Conservation (phyloP, 1,139 yeast species). For the Magnusiomyces tetraspermus region DNA sequence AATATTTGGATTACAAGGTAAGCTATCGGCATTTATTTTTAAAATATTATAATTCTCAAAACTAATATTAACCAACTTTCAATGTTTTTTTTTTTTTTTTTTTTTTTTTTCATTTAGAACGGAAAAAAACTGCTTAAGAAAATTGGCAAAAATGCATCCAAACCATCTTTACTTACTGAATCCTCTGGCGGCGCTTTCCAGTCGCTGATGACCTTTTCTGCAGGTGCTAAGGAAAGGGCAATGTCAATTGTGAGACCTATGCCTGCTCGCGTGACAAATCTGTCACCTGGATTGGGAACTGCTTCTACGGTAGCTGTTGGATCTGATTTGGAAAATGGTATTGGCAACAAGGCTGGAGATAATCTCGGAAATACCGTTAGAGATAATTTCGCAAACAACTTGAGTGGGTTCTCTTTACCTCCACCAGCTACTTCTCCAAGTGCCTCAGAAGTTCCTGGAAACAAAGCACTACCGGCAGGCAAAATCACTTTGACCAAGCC, state of each 20-base stretch:
- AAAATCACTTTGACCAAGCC: too few relatives aligned
- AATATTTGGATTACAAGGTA: constrained; percentile 64
- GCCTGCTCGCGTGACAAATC: too few relatives aligned
- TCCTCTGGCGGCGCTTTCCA: too few relatives aligned
- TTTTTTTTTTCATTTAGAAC: constrained; percentile 15
- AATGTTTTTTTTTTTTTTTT: background rate
- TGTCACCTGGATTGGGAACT: background rate
- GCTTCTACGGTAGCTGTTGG: constrained; percentile 1
- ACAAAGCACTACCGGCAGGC: background rate
- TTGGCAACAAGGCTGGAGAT: background rate
- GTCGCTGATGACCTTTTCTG: constrained; percentile 5
- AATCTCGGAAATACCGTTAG: background rate
- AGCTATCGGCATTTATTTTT: constrained; percentile 4
- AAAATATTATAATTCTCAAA: too few relatives aligned
- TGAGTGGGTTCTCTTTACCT: constrained; percentile 20
- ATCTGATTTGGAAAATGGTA: background rate
- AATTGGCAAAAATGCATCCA: constrained; percentile 23
- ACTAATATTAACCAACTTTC: background rate
- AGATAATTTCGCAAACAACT: background rate
- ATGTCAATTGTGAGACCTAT: constrained; percentile 6
- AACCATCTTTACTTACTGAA: constrained; percentile 8
- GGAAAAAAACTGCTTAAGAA: constrained; percentile 53
- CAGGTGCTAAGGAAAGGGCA: constrained; percentile 12
- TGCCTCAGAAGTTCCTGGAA: constrained; percentile 18
- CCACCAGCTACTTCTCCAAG: constrained; percentile 13